Evolutionary conservation across 2,329 filamentous ascomycete genomes (phyloP).

Genomic region (Fusarium sublunatum): DNA sequence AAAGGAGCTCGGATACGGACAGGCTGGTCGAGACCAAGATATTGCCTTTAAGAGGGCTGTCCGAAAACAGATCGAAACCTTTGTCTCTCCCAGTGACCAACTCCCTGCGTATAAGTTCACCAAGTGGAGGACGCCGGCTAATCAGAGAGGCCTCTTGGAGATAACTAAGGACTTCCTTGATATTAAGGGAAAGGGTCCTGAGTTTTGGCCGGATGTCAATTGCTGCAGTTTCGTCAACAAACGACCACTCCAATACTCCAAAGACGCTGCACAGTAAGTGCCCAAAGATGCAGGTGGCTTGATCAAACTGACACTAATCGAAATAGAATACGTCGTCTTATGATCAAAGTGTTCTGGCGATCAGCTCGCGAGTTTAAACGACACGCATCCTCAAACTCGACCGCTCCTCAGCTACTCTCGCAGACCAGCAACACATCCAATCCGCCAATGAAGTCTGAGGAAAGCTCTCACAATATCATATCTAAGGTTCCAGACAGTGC

Average conservation of each 20-base stretch:
- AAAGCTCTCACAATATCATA: neutral
- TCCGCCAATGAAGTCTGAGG: rapidly evolving
- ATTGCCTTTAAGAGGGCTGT: constrained; percentile 34
- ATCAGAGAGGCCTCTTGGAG: constrained; percentile 35
- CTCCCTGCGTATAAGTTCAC: constrained; percentile 12
- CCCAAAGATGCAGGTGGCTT: no score
- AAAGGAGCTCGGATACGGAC: constrained; percentile 31
- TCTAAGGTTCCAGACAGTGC: neutral
- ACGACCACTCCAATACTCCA: constrained; percentile 18
- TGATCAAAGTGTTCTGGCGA: constrained; percentile 29
- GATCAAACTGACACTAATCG: neutral
- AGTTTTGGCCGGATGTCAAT: constrained; percentile 34
- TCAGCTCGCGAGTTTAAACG: constrained; percentile 21
- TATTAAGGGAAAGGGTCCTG: constrained; percentile 19
- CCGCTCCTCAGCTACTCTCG: rapidly evolving
- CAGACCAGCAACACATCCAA: neutral
- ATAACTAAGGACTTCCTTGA: constrained; percentile 32
- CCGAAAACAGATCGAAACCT: constrained; percentile 6
- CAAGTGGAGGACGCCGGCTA: constrained; percentile 22
- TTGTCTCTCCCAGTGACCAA: constrained; percentile 9
- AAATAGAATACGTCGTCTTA: constrained; percentile 22
- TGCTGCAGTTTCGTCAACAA: neutral
- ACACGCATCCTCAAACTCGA: neutral
- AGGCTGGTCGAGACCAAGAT: constrained; percentile 9
- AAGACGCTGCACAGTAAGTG: constrained; percentile 22